Conservation (phyloP, 2,329 filamentous ascomycete genomes). For the Calonectria pseudoturangicola region DNA sequence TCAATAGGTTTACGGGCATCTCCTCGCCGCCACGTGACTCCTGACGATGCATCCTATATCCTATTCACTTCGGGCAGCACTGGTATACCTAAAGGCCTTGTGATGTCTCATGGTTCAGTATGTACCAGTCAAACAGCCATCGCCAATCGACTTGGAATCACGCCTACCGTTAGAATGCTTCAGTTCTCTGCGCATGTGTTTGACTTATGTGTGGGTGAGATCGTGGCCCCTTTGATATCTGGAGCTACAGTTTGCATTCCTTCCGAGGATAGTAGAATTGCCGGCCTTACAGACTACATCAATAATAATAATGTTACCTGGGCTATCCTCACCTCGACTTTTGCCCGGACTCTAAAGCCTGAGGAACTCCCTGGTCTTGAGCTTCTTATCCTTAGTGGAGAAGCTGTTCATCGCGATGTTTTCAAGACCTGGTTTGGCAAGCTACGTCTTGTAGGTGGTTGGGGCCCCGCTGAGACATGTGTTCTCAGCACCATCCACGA, state of each 20-base stretch:
- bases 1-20: not conserved
- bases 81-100: conserved; percentile 49
- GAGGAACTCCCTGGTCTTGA: conserved; percentile 40
- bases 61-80: conserved; percentile 54
- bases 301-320: conserved; percentile 42
- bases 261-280: conserved; percentile 47
- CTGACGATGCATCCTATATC: conserved; percentile 36
- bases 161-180: conserved; percentile 36
- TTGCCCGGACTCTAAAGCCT: conserved; percentile 42
- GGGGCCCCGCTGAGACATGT: conserved; percentile 50
- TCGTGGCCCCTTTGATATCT: conserved; percentile 28
- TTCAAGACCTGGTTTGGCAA: conserved; percentile 44
- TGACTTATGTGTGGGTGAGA: conserved; percentile 50
- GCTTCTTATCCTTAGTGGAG: conserved; percentile 49
- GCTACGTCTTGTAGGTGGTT: conserved; percentile 49
- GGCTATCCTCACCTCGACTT: conserved; percentile 51
- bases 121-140: conserved; percentile 36
- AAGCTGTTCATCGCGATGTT: conserved; percentile 43
- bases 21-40: not conserved
- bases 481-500: conserved; percentile 43
- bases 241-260: conserved; percentile 54
- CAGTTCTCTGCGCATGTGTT: conserved; percentile 54
- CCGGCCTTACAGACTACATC: conserved; percentile 41
- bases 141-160: conserved; percentile 39
- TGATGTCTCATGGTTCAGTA: conserved; percentile 48